phyloP scores from a whole-genome alignment of 225 moss, liverwort and hornwort species.

The Physcomitrellopsis africana region DNA sequence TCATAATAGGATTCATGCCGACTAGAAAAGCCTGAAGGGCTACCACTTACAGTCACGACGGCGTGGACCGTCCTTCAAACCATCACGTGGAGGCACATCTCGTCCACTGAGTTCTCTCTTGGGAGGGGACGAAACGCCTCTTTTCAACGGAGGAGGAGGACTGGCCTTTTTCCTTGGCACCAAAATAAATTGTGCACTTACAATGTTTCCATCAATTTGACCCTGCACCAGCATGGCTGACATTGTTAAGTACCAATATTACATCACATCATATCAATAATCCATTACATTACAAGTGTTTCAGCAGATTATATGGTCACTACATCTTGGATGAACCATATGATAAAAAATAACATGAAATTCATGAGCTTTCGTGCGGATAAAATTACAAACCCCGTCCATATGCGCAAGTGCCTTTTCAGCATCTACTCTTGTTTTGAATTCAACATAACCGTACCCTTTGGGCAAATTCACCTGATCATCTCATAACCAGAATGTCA shows the following conservation, averaged over 20 bases:
- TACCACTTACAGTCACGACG: constrained; percentile 67
- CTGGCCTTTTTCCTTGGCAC: constrained; percentile 76
- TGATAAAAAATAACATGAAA: not conserved
- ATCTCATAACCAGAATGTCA: not conserved
- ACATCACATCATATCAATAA: not conserved
- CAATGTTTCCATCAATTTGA: constrained; percentile 63
- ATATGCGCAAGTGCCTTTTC: constrained; percentile 79
- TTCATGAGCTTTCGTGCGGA: not conserved
- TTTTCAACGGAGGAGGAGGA: constrained; percentile 49
- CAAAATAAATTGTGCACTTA: constrained; percentile 90
- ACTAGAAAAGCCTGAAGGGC: constrained; percentile 17
- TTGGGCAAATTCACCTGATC: constrained; percentile 70
- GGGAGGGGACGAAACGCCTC: constrained; percentile 53
- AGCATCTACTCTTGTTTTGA: constrained; percentile 78
- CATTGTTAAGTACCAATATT: not conserved
- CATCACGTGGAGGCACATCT: constrained; percentile 49
- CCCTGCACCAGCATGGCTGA: not conserved
- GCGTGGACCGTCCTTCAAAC: constrained; percentile 30
- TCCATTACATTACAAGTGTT: not conserved
- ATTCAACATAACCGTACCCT: constrained; percentile 88
- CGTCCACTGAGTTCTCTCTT: constrained; percentile 50
- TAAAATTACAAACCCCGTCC: constrained; percentile 65
- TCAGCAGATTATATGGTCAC: not conserved
- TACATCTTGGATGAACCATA: not conserved
- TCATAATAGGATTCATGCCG: not conserved